These are phyloP conservation scores for Diospyros lotus DNA, from an alignment of 148 eudicot genomes.

Conservation along the genomic window DNA sequence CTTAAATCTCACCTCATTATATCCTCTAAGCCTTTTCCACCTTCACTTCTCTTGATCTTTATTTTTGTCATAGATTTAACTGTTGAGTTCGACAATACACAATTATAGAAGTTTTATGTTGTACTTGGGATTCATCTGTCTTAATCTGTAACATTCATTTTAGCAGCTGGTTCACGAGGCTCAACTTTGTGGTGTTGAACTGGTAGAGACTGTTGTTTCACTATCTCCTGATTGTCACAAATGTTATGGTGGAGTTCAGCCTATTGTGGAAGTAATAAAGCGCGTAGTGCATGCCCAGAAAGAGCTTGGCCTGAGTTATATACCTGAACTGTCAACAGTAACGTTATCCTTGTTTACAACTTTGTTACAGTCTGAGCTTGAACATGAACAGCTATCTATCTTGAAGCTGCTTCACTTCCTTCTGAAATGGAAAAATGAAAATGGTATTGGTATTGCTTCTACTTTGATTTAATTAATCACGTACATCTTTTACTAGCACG, in stretches of 20 bases:
- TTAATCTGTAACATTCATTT: slow-evolving; percentile 9
- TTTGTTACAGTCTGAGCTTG: slow-evolving; percentile 59
- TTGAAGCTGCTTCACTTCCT: slow-evolving; percentile 52
- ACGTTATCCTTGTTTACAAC: slow-evolving; percentile 47
- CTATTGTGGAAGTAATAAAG: slow-evolving; percentile 46
- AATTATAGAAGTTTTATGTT: slow-evolving; percentile 5
- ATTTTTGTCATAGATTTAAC: neutral
- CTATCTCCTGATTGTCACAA: slow-evolving; percentile 33
- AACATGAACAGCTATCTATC: slow-evolving; percentile 64
- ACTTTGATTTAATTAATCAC: neutral
- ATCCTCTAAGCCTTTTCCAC: neutral
- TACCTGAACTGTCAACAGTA: slow-evolving; percentile 46
- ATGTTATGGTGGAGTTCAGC: slow-evolving; percentile 41
- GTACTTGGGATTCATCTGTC: slow-evolving; percentile 4
- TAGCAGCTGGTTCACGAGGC: slow-evolving; percentile 62
- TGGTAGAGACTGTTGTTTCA: slow-evolving; percentile 56
- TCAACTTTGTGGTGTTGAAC: slow-evolving; percentile 57
- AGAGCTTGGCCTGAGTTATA: slow-evolving; percentile 69
- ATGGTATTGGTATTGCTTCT: slow-evolving; percentile 39
- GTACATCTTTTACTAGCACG: neutral
- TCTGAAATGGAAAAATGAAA: slow-evolving; percentile 62
- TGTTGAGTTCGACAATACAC: neutral
- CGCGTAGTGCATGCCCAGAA: slow-evolving; percentile 51
- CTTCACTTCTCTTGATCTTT: neutral
- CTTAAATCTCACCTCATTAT: neutral